Base-by-base conservation (phyloP, 345 rosid genomes). In the Mercurialis annua region DNA sequence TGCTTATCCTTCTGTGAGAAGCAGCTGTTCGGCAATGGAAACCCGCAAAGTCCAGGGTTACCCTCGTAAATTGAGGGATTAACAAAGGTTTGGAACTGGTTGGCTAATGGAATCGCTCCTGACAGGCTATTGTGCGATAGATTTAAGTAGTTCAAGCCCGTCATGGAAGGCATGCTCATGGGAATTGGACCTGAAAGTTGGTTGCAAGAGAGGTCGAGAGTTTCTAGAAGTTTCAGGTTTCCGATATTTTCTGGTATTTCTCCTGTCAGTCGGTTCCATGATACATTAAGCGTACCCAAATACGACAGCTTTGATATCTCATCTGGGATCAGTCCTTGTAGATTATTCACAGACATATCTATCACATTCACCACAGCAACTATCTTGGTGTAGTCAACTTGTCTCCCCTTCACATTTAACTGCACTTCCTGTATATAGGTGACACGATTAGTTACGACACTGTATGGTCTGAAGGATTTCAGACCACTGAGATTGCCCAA, bases 51-150 rank as follows among this genome's bases (percentile, higher is more conserved):
- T 14, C 52, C 58, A 0, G 0, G 72, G 50, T 79, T 79, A 7
- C 72, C 77, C 30, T 20, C 43, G 15, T 71, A 75, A 38, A 54
- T 57, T 0, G 66, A 64, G 3, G 82, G 56, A 68, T 68, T 68
- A 31, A 38, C 14, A 42, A 70, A 48, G 15, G 59, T 65, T 24
- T 30, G 71, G 10, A 78, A 38, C 40, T 71, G 68, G 51, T 64
- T 71, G 2, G 65, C 33, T 15, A 49, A 21, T 46, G 78, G 76
- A 44, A 74, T 74, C 40, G 33, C 42, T 14, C 82, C 81, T 2
- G 71, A 73, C 5, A 78, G 60, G 29, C 58, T 34, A 30, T 78
- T 68, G n/a, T 67, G 21, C n/a, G 82, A 74, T 42, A 74, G 46
- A 62, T 67, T 55, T 63, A 74, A 40, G 50, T 40, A 46, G 47